Evolutionary conservation across 495 filamentous ascomycete species (phyloP).

Genomic region (Penicillium arizonense): DNA sequence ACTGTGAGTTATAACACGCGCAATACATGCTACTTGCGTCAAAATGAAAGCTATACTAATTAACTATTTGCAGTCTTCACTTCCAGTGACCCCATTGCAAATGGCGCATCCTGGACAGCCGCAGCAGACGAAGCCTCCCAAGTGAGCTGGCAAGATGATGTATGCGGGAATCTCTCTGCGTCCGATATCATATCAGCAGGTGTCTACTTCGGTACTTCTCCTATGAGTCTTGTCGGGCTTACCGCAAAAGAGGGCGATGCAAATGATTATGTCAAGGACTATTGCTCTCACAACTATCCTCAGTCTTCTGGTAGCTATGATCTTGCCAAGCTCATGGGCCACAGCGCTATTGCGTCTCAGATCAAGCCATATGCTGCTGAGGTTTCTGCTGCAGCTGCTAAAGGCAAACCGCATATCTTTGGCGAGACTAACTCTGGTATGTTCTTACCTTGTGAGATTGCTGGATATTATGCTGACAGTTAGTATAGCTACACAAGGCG

Average conservation of each 20-base stretch:
- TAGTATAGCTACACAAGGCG: slow-evolving; percentile 28
- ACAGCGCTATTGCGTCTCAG: slow-evolving; percentile 46
- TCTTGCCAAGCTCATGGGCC: slow-evolving; percentile 47
- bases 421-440: slow-evolving; percentile 60
- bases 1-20: slow-evolving; percentile 41
- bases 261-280: slow-evolving; percentile 48
- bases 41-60: neutral
- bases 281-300: slow-evolving; percentile 61
- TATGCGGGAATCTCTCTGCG: slow-evolving; percentile 46
- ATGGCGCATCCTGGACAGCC: slow-evolving; percentile 51
- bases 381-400: slow-evolving; percentile 40
- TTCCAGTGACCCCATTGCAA: slow-evolving; percentile 47
- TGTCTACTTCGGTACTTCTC: slow-evolving; percentile 54
- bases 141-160: slow-evolving; percentile 51
- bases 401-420: slow-evolving; percentile 53
- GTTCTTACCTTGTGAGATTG: neutral
- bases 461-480: neutral
- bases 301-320: slow-evolving; percentile 43
- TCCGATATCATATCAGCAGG: slow-evolving; percentile 53
- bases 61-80: slow-evolving; percentile 6
- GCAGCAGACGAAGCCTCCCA: slow-evolving; percentile 53
- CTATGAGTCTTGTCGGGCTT: slow-evolving; percentile 49
- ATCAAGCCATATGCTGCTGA: slow-evolving; percentile 49
- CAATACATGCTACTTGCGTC: neutral
- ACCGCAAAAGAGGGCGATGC: slow-evolving; percentile 48